Conservation (phyloP, 495 filamentous ascomycete genomes). For the Penicillium soppii region DNA sequence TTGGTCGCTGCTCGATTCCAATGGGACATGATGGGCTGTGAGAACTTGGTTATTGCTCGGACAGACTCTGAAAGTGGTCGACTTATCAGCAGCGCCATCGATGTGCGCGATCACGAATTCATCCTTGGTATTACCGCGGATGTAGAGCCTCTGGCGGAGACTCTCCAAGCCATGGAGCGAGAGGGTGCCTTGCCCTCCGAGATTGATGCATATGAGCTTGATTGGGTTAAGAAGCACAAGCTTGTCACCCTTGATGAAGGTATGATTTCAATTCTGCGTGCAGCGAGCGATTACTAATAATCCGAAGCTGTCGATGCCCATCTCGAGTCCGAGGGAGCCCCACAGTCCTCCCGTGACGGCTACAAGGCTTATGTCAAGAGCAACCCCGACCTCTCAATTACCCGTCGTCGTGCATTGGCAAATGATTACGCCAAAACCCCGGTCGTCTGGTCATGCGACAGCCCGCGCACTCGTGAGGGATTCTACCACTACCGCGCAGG, state of each 20-base stretch:
- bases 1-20: constrained; percentile 90
- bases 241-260: constrained; percentile 91
- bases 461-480: constrained; percentile 89
- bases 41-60: constrained; percentile 90
- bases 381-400: constrained; percentile 72
- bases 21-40: constrained; percentile 95
- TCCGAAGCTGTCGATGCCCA: constrained; percentile 66
- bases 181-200: constrained; percentile 72
- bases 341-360: constrained; percentile 57
- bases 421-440: constrained; percentile 60
- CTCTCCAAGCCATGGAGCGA: constrained; percentile 84
- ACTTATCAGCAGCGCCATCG: constrained; percentile 84
- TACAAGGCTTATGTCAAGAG: constrained; percentile 61
- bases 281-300: constrained; percentile 14
- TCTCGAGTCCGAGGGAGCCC: constrained; percentile 60
- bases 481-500: constrained; percentile 95
- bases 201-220: constrained; percentile 81
- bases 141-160: constrained; percentile 78
- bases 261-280: constrained; percentile 17
- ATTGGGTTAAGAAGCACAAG: constrained; percentile 85
- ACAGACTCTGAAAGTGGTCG: constrained; percentile 94
- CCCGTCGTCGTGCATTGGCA: constrained; percentile 70
- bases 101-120: constrained; percentile 93
- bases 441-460: constrained; percentile 84
- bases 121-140: constrained; percentile 81